phyloP scores from a whole-genome alignment of 2,329 filamentous ascomycete species.

The Claviceps pazoutovae region DNA sequence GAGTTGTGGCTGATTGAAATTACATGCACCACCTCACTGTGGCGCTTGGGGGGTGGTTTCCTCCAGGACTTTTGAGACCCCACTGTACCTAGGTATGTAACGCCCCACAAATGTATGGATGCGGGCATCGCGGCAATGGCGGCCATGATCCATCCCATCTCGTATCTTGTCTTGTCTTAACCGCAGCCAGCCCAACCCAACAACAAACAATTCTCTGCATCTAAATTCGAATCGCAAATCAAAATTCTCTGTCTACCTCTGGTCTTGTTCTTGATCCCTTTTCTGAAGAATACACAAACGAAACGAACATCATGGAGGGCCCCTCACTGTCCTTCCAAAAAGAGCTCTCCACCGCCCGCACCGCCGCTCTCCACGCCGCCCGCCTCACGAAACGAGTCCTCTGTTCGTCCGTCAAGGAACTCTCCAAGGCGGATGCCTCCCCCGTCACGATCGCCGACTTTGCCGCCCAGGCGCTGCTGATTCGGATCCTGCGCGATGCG shows the following conservation, averaged over 20 bases:
- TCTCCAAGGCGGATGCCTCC: slow-evolving; percentile 43
- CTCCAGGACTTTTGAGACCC: no score
- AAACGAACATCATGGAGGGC: neutral
- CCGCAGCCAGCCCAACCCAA: no score
- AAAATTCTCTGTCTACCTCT: no score
- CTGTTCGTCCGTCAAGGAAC: slow-evolving; percentile 29
- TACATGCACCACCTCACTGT: no score
- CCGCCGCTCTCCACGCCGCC: slow-evolving; percentile 40
- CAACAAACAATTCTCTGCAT: no score
- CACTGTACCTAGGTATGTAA: neutral
- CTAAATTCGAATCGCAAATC: no score
- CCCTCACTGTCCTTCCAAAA: slow-evolving; percentile 4
- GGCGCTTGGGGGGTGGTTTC: no score
- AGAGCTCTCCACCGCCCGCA: slow-evolving; percentile 22
- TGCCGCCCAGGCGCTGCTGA: slow-evolving; percentile 47
- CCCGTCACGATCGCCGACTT: slow-evolving; percentile 53
- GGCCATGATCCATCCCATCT: no score
- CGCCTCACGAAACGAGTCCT: slow-evolving; percentile 38
- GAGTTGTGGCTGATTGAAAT: no score
- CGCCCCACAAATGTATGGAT: neutral
- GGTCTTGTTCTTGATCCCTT: neutral
- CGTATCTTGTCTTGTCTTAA: no score
- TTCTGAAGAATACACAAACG: no score
- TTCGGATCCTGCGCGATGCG: slow-evolving; percentile 35
- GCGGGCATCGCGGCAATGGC: no score